phyloP scores from a whole-genome alignment of 208 protist species.

The Trypanosoma cruzi region DNA sequence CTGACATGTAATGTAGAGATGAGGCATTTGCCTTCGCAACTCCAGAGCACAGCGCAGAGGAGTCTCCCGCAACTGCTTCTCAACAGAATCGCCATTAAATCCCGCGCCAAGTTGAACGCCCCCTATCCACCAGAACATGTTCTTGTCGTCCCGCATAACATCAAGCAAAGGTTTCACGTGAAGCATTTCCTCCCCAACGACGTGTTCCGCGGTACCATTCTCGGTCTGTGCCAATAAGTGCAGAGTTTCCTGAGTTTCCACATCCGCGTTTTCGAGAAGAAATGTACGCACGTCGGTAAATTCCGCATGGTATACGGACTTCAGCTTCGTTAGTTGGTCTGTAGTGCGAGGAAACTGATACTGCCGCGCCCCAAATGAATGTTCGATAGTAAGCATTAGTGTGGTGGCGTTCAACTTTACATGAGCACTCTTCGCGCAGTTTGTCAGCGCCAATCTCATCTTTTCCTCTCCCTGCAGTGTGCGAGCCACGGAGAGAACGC shows the following conservation, averaged over 20 bases:
- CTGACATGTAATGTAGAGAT: conserved; percentile 14
- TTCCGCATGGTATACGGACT: conserved; percentile 5
- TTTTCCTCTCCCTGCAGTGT: neutral
- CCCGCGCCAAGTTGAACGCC: conserved; percentile 12
- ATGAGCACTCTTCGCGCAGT: conserved; percentile 11
- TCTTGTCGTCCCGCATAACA: conserved; percentile 7
- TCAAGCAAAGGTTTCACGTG: conserved; percentile 12
- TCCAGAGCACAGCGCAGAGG: conserved; percentile 11
- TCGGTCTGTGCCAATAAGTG: conserved; percentile 1
- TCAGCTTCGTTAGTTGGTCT: neutral
- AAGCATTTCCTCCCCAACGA: conserved; percentile 7
- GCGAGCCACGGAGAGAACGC: conserved; percentile 21
- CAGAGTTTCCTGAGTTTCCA: conserved; percentile 24
- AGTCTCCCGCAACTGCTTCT: conserved; percentile 17
- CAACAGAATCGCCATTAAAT: conserved; percentile 19
- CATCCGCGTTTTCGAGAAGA: conserved; percentile 23
- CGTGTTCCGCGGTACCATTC: neutral
- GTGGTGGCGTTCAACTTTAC: conserved; percentile 14
- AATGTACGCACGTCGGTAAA: conserved; percentile 11
- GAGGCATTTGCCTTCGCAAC: conserved; percentile 15
- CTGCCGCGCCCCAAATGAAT: conserved; percentile 26
- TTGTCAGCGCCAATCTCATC: conserved; percentile 11
- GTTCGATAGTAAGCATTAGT: conserved; percentile 15
- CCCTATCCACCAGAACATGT: conserved; percentile 29
- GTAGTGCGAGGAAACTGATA: conserved; percentile 26